Evolutionary conservation across 2,329 filamentous ascomycete species (phyloP), one percentile per base, ranked within the genome.

Genomic region (Fusarium setosum): DNA sequence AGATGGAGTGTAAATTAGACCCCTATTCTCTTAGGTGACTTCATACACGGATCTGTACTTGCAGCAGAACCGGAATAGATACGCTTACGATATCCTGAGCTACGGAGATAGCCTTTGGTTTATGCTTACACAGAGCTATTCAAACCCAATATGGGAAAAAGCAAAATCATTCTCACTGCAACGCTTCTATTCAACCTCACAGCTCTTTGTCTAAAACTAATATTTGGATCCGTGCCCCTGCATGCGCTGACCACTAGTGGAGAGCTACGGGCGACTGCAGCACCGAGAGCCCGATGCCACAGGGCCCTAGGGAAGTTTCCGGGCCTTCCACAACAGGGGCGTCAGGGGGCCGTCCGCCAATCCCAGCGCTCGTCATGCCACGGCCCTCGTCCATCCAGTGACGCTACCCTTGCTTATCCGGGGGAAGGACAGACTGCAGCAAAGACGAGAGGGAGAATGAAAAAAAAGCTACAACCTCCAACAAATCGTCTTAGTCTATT

Each of bases 351-450:
- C n/a, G 20, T 48, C 42, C 53, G 51, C 69, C 67, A 71, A 72
- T 72, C 69, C 69, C 50, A 63, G 65, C 51, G 58, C 58, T 21
- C 61, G 59, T 65, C 68, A 66, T 59, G 37, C 68, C 58, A 57
- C 15, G 53, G 47, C 55, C 53, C 56, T 57, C 48, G 49, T 55
- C 40, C 34, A 38, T 40, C 54, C 31, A 57, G 50, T 48, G 50
- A 68, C 61, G 57, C 57, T 68, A 57, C 50, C 64, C 63, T 61
- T 61, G 59, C 69, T 71, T 68, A 68, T 68, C 58, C 59, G 60
- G 67, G 62, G 63, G 61, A 62, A 63, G 63, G 65, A 68, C 56
- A 62, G 56, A 62, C 63, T 61, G 61, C 37, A 52, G 44, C 32
- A 34, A 40, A 26, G 26, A 42, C 23, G 34, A 55, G 34, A 29